A percentile compares a stretch with the other conserved stretches of the same genome.
phyloP scores from a whole-genome alignment of 768 basidiomycete genomes.

The Mycena amicta region DNA sequence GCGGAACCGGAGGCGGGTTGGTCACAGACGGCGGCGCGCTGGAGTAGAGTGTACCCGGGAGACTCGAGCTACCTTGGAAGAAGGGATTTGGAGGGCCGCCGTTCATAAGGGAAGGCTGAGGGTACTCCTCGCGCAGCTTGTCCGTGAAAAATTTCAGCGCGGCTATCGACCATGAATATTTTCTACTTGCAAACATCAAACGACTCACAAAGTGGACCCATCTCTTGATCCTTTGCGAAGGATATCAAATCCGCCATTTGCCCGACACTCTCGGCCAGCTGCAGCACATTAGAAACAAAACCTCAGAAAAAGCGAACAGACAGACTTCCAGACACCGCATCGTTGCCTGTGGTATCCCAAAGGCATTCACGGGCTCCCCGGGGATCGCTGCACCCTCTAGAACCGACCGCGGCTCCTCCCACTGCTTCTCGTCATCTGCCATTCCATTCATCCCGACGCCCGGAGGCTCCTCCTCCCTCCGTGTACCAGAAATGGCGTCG shows the following conservation, averaged over 20 bases:
- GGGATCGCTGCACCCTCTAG: slow-evolving; percentile 71
- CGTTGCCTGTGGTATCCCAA: slow-evolving; percentile 86
- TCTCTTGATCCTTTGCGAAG: slow-evolving; percentile 53
- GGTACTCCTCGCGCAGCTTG: slow-evolving; percentile 41
- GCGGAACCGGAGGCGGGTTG: slow-evolving; percentile 40
- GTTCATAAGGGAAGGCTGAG: slow-evolving; percentile 26
- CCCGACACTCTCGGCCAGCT: slow-evolving; percentile 82
- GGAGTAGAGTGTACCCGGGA: slow-evolving; percentile 50
- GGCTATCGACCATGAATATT: slow-evolving; percentile 31
- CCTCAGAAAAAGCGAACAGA: slow-evolving; percentile 11
- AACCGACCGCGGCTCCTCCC: slow-evolving; percentile 66
- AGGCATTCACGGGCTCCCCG: slow-evolving; percentile 83
- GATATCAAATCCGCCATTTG: slow-evolving; percentile 79
- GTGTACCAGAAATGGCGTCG: slow-evolving; percentile 58
- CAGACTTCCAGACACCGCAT: slow-evolving; percentile 85
- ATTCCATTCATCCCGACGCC: slow-evolving; percentile 29
- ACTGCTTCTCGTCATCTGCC: slow-evolving; percentile 57
- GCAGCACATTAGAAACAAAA: slow-evolving; percentile 14
- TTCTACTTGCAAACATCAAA: slow-evolving; percentile 12
- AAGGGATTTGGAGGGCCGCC: slow-evolving; percentile 26
- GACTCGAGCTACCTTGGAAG: slow-evolving; percentile 20
- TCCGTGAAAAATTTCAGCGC: slow-evolving; percentile 43
- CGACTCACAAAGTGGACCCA: slow-evolving; percentile 70
- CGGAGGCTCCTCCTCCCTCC: slow-evolving; percentile 39
- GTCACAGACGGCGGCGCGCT: slow-evolving; percentile 49